These are phyloP conservation scores for Cryphonectria japonica DNA, from an alignment of 2,329 filamentous ascomycete species.

Conservation along the genomic window DNA sequence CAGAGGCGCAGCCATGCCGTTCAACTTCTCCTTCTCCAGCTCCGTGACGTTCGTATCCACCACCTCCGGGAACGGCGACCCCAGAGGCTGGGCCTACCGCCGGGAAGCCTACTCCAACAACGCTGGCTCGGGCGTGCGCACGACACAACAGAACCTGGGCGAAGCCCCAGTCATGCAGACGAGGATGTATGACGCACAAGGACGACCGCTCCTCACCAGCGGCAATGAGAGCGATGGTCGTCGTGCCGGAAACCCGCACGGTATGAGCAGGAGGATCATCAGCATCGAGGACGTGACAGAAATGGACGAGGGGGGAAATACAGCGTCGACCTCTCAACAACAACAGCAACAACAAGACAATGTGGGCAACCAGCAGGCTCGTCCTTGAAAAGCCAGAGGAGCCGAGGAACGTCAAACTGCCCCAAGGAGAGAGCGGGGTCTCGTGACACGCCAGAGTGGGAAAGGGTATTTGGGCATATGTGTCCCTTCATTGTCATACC, in stretches of 20 bases:
- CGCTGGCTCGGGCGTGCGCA: slow-evolving; percentile 24
- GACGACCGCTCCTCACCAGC: slow-evolving; percentile 20
- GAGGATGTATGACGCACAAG: slow-evolving; percentile 23
- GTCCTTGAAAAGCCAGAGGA: not conserved
- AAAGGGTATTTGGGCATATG: not conserved
- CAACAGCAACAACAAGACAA: not conserved
- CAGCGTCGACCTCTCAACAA: not conserved
- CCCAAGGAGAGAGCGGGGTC: not conserved
- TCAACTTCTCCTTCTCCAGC: slow-evolving; percentile 29
- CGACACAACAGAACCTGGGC: slow-evolving; percentile 24
- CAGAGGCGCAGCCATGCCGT: slow-evolving; percentile 18
- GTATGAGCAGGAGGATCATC: slow-evolving; percentile 22
- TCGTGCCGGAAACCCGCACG: not conserved
- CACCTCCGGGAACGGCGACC: slow-evolving; percentile 23
- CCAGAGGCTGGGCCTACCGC: slow-evolving; percentile 24
- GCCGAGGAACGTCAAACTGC: not conserved
- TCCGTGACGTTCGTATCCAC: slow-evolving; percentile 25
- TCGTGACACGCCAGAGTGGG: not conserved
- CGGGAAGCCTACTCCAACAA: slow-evolving; percentile 24
- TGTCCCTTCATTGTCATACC: not conserved
- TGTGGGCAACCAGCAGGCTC: not conserved
- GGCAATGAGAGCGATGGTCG: not conserved
- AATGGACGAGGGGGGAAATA: slow-evolving; percentile 14
- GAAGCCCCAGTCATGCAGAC: slow-evolving; percentile 20
- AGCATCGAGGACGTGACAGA: slow-evolving; percentile 29